Conservation (phyloP, 257 asterid genomes). For the Solanum pimpinellifolium region DNA sequence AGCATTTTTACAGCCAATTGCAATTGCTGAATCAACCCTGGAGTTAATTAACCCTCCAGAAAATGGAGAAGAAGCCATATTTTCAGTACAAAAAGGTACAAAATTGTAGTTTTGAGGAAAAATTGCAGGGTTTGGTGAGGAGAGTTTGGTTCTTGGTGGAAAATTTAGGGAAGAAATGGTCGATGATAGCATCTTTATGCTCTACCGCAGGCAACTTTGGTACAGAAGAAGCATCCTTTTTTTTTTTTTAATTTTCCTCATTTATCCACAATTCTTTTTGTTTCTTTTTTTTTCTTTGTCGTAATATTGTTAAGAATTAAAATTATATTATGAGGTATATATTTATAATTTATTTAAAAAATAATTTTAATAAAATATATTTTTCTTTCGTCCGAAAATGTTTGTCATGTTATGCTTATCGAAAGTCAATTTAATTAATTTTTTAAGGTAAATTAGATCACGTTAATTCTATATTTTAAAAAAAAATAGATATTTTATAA, state of each 20-base stretch:
- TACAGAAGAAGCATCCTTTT: background rate
- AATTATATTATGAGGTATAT: too few relatives aligned
- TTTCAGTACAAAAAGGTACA: constrained; percentile 9
- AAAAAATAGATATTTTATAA: too few relatives aligned
- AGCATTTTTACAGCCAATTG: background rate
- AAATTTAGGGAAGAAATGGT: constrained; percentile 9
- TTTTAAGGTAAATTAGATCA: too few relatives aligned
- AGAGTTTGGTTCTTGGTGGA: constrained; percentile 18
- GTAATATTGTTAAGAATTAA: too few relatives aligned
- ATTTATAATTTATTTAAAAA: too few relatives aligned
- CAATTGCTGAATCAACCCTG: constrained; percentile 24
- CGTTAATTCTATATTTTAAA: too few relatives aligned
- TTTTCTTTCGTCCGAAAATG: too few relatives aligned
- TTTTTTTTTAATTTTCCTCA: background rate
- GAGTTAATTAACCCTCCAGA: constrained; percentile 23
- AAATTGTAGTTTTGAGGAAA: constrained; percentile 13
- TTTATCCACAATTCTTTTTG: background rate
- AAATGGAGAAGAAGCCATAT: constrained; percentile 27
- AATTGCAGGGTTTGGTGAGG: constrained; percentile 12
- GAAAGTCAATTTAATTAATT: too few relatives aligned
- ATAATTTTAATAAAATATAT: too few relatives aligned
- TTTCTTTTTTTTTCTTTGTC: too few relatives aligned
- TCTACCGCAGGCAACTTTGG: background rate
- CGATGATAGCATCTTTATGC: constrained; percentile 37
- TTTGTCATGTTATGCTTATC: too few relatives aligned